A percentile compares a stretch with the other conserved stretches of the same genome.
phyloP scores from a whole-genome alignment of 768 basidiomycete genomes.

The Amanita phalloides region DNA sequence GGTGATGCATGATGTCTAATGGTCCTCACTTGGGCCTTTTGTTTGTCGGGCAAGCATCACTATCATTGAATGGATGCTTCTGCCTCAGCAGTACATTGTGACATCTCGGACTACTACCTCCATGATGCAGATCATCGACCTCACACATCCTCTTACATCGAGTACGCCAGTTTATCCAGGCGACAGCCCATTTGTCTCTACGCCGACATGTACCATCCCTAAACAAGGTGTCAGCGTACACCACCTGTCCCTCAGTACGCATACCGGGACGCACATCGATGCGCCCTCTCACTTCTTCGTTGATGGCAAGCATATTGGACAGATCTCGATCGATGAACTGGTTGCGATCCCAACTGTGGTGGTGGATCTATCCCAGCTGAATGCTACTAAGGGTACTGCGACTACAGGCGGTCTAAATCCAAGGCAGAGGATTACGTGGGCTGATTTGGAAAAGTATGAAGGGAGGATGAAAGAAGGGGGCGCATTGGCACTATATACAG shows the following conservation, averaged over 20 bases:
- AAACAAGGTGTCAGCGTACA: slow-evolving; percentile 42
- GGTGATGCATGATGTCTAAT: too few species aligned
- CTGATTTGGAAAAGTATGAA: slow-evolving; percentile 25
- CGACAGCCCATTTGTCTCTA: slow-evolving; percentile 36
- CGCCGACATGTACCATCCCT: slow-evolving; percentile 25
- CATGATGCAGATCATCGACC: slow-evolving; percentile 30
- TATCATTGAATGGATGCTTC: too few species aligned
- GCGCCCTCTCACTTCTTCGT: slow-evolving; percentile 65
- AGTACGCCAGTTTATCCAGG: slow-evolving; percentile 42
- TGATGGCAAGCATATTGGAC: slow-evolving; percentile 44
- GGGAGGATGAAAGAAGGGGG: slow-evolving; percentile 24
- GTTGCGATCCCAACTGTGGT: slow-evolving; percentile 47
- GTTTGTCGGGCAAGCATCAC: too few species aligned
- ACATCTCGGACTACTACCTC: too few species aligned
- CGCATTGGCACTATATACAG: slow-evolving; percentile 52
- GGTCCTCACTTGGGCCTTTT: too few species aligned
- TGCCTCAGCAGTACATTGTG: too few species aligned
- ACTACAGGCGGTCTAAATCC: slow-evolving; percentile 3
- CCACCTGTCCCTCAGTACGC: slow-evolving; percentile 47
- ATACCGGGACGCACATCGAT: slow-evolving; percentile 75
- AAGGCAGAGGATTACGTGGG: slow-evolving; percentile 48
- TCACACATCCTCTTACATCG: slow-evolving; percentile 38
- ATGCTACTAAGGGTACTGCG: not conserved
- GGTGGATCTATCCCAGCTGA: slow-evolving; percentile 30
- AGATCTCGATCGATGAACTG: slow-evolving; percentile 36